Percentiles rank a stretch among this genome's conserved stretches.
Conservation (phyloP, 2,329 filamentous ascomycete genomes). For the Alternaria arborescens region DNA sequence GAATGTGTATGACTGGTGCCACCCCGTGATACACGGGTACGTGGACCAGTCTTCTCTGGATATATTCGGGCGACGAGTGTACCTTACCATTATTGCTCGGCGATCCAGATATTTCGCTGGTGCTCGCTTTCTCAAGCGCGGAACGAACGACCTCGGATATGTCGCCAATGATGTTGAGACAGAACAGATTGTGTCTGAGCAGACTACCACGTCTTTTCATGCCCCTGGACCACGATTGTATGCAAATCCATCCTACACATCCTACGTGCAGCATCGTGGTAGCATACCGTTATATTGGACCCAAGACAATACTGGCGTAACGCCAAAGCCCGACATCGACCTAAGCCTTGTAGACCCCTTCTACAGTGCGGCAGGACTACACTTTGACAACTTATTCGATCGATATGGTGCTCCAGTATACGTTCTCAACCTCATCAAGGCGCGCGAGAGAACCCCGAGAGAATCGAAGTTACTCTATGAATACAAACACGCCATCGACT, state of each 20-base stretch:
- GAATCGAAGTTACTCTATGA: slow-evolving; percentile 91
- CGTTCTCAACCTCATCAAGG: slow-evolving; percentile 86
- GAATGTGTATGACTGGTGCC: slow-evolving; percentile 92
- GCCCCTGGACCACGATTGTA: slow-evolving; percentile 85
- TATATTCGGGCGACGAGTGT: slow-evolving; percentile 87
- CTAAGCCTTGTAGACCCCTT: slow-evolving; percentile 96
- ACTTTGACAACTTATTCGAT: slow-evolving; percentile 94
- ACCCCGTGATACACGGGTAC: slow-evolving; percentile 94
- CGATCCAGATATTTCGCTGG: slow-evolving; percentile 94
- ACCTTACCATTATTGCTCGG: slow-evolving; percentile 92
- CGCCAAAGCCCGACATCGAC: slow-evolving; percentile 95
- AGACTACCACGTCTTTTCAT: slow-evolving; percentile 93
- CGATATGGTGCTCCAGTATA: slow-evolving; percentile 93
- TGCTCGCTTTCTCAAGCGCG: slow-evolving; percentile 91
- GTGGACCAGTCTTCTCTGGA: slow-evolving; percentile 81
- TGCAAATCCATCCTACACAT: slow-evolving; percentile 90
- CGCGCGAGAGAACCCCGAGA: slow-evolving; percentile 84
- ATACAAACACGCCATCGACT: slow-evolving; percentile 85
- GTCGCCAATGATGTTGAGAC: slow-evolving; percentile 99
- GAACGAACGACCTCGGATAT: slow-evolving; percentile 92
- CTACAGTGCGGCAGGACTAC: slow-evolving; percentile 88
- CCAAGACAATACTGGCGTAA: slow-evolving; percentile 93
- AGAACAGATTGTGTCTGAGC: slow-evolving; percentile 96
- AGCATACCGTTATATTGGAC: slow-evolving; percentile 98
- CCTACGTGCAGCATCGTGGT: slow-evolving; percentile 94